Evolutionary conservation across 192 early-diverging fungal species (phyloP), one percentile per base, ranked within the genome.

Genomic region (Diversispora epigaea): DNA sequence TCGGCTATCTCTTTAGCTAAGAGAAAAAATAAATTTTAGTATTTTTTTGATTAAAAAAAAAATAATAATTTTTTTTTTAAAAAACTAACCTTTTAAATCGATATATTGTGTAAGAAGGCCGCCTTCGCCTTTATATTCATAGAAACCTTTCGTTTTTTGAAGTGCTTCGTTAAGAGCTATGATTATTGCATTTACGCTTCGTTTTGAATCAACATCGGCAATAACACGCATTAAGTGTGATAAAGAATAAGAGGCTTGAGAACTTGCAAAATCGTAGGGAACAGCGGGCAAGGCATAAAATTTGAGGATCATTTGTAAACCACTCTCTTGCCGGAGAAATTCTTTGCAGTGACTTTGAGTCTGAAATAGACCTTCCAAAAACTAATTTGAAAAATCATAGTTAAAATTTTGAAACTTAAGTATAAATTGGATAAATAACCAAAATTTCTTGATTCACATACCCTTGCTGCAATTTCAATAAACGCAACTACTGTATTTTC

Each of bases 291-390:
- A 81, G 0, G 81, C 78, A 68, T 88, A 91, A 32, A 91, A 87
- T 49, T 85, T 72, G 25, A 94, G 68, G 15, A 96, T 71, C 10
- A 89, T 75, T 19, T 88, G 81, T 7, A 91, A 77, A 7, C 92
- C 92, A n/a, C 84, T 81, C 17, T 81, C 75, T 40, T 80, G 76
- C 52, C 88, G 84, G 21, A 93, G 81, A 68, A 95, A 91, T 41
- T 93, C 95, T 47, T 85, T 85, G n/a, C 84, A 87, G 76, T 93
- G 93, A 9, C 85, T 70, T 21, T 84, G 80, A 73, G 92, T 94
- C 67, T 94, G 92, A 76, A 96, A 94, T 41, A 94, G 82, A 7
- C 93, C 94, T 68, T 96, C 93, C 47, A 95, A 82, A 74, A 96
- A 94, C 83, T 88, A 80, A n/a, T 22, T 46, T 49, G 49, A 43